Base-by-base conservation (phyloP, 2,329 filamentous ascomycete species). In the Colletotrichum tabaci region DNA sequence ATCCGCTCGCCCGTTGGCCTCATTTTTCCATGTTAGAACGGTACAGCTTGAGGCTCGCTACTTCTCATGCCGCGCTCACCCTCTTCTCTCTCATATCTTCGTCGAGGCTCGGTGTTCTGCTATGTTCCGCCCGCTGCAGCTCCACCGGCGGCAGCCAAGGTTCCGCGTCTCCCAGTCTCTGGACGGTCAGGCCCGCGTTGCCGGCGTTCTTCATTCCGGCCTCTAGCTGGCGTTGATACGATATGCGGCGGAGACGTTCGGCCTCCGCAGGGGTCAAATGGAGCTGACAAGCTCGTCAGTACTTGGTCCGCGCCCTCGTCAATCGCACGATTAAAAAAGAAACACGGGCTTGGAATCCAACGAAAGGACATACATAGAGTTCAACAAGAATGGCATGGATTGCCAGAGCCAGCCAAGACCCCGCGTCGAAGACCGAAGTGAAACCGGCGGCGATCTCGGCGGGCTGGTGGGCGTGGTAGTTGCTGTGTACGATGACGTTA, bases 211-310 rank as follows among this genome's bases (percentile, higher is more conserved):
- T 80, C 78, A 86, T 83, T 0, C 88, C 87, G 4, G 84, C 83
- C 72, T 86, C 86, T n/a, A 88, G 68, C 75, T 90, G 88, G 56
- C 84, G 81, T 75, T 88, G 83, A 74, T 88, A 88, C 26, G 84
- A 86, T 2, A 89, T 82, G 44, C 82, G 79, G 18, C 88, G 82
- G 60, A 90, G 77, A 8, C 88, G 80, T 53, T 88, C 81, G 2
- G 80, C 79, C 74, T 90, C 88, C 16, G 78, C 81, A 0, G 87
- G 86, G 0, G 88, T 90, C 42, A 88, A 74, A 18, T 77, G 78
- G 30, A 89, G 79, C 79, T 88, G 83, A 8, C 47, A 18, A 12
- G n/a, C 38, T 56, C 18, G 50, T 47, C 15, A 47, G 38, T 21
- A n/a, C 18, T 18, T 13, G 3, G n/a, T n/a, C 53, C 46, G 21